Percentiles rank a stretch among this genome's conserved stretches.
Evolutionary conservation across 805 yeast genomes (phyloP).

Genomic region (Saturnispora besseyi): DNA sequence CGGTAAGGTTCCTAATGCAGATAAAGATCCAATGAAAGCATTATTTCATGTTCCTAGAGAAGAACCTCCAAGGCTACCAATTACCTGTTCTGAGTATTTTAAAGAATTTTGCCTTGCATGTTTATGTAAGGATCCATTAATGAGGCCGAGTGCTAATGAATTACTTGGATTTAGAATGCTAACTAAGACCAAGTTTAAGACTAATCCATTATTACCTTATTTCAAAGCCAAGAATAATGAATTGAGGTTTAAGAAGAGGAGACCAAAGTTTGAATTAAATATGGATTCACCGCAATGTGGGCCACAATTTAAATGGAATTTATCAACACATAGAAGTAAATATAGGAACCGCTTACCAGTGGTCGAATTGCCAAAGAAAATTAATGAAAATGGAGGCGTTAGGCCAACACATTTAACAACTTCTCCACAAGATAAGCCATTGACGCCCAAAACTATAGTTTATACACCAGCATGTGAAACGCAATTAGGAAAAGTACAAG

Average conservation of each 20-base stretch:
- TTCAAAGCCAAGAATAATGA: conserved; percentile 1
- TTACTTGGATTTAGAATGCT: conserved; percentile 50
- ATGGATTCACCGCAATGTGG: conserved; percentile 17
- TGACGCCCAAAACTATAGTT: conserved; percentile 1
- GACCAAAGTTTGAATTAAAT: conserved; percentile 33
- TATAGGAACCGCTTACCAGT: too few species aligned
- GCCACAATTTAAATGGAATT: conserved; percentile 22
- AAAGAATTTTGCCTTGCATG: conserved; percentile 56
- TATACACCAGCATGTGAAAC: background rate
- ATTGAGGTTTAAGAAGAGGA: conserved; percentile 20
- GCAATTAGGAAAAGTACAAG: background rate
- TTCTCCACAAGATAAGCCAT: background rate
- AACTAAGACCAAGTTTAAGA: conserved; percentile 26
- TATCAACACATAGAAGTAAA: conserved; percentile 6
- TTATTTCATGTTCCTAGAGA: conserved; percentile 59
- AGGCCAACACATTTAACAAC: background rate
- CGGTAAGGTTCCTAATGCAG: conserved; percentile 74
- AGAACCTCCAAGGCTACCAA: conserved; percentile 47
- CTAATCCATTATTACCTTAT: conserved; percentile 18
- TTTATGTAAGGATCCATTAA: conserved; percentile 53
- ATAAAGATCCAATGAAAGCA: conserved; percentile 68
- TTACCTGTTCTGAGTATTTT: conserved; percentile 32
- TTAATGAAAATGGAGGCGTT: background rate
- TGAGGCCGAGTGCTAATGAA: conserved; percentile 52
- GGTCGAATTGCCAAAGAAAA: background rate